Conservation (phyloP, 2,329 filamentous ascomycete species). For the Gyromitra esculenta region DNA sequence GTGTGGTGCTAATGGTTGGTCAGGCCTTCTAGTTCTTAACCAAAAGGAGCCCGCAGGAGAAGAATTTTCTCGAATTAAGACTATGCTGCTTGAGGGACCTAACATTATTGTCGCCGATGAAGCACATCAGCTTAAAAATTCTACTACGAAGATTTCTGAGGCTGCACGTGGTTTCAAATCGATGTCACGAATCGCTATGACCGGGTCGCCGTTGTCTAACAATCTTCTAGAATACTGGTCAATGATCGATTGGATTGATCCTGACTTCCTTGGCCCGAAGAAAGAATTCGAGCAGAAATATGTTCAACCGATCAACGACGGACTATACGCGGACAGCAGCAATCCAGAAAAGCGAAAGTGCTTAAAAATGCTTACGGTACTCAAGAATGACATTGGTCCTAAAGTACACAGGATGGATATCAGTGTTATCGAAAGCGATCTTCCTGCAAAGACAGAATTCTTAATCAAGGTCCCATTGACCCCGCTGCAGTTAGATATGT, state of each 20-base stretch:
- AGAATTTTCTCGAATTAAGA: conserved; percentile 58
- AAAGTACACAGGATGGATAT: conserved; percentile 82
- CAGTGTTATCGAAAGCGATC: conserved; percentile 70
- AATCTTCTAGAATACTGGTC: conserved; percentile 83
- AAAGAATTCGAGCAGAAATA: conserved; percentile 77
- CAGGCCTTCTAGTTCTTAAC: conserved; percentile 27
- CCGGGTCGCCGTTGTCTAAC: conserved; percentile 86
- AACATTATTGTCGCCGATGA: conserved; percentile 85
- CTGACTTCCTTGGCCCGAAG: conserved; percentile 76
- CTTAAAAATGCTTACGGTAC: conserved; percentile 73
- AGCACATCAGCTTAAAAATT: conserved; percentile 81
- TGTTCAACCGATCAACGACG: conserved; percentile 75
- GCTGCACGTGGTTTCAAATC: conserved; percentile 72
- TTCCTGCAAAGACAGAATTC: conserved; percentile 83
- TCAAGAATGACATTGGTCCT: conserved; percentile 77
- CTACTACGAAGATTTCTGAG: conserved; percentile 65
- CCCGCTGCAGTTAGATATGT: conserved; percentile 70
- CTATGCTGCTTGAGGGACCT: conserved; percentile 69
- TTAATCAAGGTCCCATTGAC: conserved; percentile 79
- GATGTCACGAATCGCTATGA: conserved; percentile 79
- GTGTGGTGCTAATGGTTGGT: conserved; percentile 13
- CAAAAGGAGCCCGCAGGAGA: conserved; percentile 51
- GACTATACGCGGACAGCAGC: conserved; percentile 74
- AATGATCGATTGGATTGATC: conserved; percentile 89
- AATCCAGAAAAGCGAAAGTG: conserved; percentile 67